Conservation (phyloP, 441 rosid genomes). For the Arabidopsis lyrata region DNA sequence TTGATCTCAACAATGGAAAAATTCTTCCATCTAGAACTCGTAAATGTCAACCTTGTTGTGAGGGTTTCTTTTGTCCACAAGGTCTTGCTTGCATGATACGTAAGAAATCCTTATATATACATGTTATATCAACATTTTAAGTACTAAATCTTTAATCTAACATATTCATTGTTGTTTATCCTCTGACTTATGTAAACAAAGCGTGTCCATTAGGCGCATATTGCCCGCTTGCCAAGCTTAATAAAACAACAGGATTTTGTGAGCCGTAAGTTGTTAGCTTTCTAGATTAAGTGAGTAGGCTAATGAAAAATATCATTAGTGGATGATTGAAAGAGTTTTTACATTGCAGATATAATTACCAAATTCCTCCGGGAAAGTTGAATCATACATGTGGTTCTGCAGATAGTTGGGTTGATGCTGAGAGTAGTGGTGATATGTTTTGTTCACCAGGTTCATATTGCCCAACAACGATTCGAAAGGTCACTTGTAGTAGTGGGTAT, state of each 20-base stretch:
- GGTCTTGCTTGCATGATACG: constrained; percentile 82
- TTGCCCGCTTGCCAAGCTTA: constrained; percentile 69
- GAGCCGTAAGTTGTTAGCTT: constrained; percentile 63
- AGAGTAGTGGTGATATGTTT: constrained; percentile 57
- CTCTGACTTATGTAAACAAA: constrained; percentile 45
- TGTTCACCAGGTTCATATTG: constrained; percentile 78
- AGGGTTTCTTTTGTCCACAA: constrained; percentile 78
- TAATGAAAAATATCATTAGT: not conserved
- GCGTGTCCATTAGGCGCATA: constrained; percentile 75
- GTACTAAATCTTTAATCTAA: constrained; percentile 12
- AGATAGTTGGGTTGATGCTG: constrained; percentile 63
- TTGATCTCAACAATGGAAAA: constrained; percentile 53
- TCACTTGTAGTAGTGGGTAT: constrained; percentile 74
- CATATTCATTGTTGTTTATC: constrained; percentile 35
- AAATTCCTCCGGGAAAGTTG: constrained; percentile 57
- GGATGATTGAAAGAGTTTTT: constrained; percentile 34
- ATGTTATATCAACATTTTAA: not conserved
- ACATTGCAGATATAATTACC: constrained; percentile 63
- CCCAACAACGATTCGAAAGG: constrained; percentile 54
- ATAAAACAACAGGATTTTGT: constrained; percentile 61
- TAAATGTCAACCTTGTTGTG: constrained; percentile 72
- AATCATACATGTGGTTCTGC: constrained; percentile 71
- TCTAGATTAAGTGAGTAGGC: not conserved
- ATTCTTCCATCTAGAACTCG: constrained; percentile 56
- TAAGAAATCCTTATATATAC: constrained; percentile 38